Evolutionary conservation across 495 filamentous ascomycete genomes (phyloP), one percentile per base, ranked within the genome.

Genomic region (Glutinoglossum americanum): DNA sequence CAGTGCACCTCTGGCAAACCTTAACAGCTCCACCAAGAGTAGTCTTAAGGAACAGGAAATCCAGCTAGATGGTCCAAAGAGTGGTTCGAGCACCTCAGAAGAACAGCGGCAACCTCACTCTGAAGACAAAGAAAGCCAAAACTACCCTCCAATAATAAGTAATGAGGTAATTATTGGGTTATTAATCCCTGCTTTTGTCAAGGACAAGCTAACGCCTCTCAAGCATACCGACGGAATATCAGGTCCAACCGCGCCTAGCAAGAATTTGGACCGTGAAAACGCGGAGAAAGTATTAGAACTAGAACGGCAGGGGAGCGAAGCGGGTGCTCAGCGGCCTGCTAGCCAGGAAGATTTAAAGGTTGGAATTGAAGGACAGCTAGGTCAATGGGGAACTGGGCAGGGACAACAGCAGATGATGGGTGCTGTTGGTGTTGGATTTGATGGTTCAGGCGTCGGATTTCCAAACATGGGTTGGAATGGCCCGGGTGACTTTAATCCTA

Each of bases 401-500:
- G 26, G 23, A 32, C 49, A 27, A 6, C 49, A 53, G 19, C 49
- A 27, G 49, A 27, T 53, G 49, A 53, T 53, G 49, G 13, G 26
- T 17, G 7, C 49, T 53, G 26, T 19, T 30, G 49, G 49, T 5
- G 49, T 19, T 53, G 49, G 49, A 4, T 53, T 53, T 30, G 26
- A 53, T 53, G 23, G 9, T 30, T 53, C 49, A 30, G 49, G 25
- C 17, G 49, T 32, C 57, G 73, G 69, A 57, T 84, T 85, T 61
- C 70, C 76, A 3, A 74, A 71, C 56, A 84, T 86, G 80, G 76
- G 74, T 59, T 85, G 83, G 70, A 75, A 71, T 62, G 78, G 73
- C 57, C 66, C 64, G 44, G 78, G 72, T 62, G 76, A 81, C 61
- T 81, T 89, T 64, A 85, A 79, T 66, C 80, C 85, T 61, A 94